phyloP scores from a whole-genome alignment of 768 basidiomycete genomes.

The Lepiota venenata region DNA sequence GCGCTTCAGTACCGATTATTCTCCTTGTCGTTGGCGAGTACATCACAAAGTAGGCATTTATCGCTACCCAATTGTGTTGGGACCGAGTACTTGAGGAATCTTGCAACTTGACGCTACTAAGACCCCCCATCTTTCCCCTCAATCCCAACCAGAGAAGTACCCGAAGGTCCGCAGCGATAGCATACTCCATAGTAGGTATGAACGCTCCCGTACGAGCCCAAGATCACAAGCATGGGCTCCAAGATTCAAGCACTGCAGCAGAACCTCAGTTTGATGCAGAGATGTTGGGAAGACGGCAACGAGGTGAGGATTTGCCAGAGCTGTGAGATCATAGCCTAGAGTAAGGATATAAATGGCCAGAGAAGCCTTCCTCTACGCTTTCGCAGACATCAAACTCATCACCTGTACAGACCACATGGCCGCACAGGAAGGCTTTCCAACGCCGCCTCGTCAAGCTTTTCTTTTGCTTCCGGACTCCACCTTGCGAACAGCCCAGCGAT shows the following conservation, averaged over 20 bases:
- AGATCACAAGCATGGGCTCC: conserved; percentile 1
- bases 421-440: conserved; percentile 5
- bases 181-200: not conserved
- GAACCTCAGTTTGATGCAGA: conserved; percentile 9
- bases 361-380: conserved; percentile 10
- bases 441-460: conserved; percentile 9
- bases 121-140: not conserved
- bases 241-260: conserved; percentile 2
- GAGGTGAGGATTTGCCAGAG: conserved; percentile 4
- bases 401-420: conserved; percentile 11
- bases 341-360: not conserved
- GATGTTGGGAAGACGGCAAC: conserved; percentile 1
- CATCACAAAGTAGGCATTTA: no score
- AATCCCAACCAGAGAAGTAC: conserved; percentile 1
- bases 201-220: not conserved
- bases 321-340: conserved; percentile 10
- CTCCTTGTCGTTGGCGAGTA: no score
- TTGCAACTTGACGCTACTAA: not conserved
- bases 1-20: no score
- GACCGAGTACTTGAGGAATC: not conserved
- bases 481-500: not conserved
- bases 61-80: not conserved
- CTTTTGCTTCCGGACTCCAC: conserved; percentile 7
- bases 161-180: not conserved
- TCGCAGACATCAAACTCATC: conserved; percentile 8